phyloP scores from a whole-genome alignment of 2,329 filamentous ascomycete genomes.

The Apiospora pterosperma region DNA sequence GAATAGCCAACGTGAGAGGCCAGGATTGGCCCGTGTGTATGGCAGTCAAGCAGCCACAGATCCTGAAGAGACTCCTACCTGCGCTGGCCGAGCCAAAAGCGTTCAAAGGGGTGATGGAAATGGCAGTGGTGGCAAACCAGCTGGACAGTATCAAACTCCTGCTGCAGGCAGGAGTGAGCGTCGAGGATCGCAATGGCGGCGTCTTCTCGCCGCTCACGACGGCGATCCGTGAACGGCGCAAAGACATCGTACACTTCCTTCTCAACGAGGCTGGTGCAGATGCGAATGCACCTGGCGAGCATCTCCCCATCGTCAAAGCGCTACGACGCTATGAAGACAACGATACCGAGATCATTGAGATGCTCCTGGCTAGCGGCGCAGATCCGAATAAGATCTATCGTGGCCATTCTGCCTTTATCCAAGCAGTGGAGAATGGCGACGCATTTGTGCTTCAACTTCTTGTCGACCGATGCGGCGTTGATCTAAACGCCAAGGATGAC shows the following conservation, averaged over 20 bases:
- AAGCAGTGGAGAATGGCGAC: conserved; percentile 63
- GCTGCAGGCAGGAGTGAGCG: conserved; percentile 59
- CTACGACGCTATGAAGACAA: conserved; percentile 54
- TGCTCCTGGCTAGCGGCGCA: conserved; percentile 60
- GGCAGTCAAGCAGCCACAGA: conserved; percentile 58
- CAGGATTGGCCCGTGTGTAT: conserved; percentile 70
- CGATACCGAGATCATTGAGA: conserved; percentile 58
- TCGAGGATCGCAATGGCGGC: conserved; percentile 70
- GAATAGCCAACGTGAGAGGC: conserved; percentile 60
- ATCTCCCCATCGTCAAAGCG: conserved; percentile 68
- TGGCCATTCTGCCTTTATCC: conserved; percentile 63
- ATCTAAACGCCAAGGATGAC: conserved; percentile 52
- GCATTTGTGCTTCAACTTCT: conserved; percentile 49
- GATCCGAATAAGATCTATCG: conserved; percentile 67
- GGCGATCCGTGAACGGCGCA: conserved; percentile 60
- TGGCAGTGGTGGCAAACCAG: conserved; percentile 64
- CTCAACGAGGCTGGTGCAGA: conserved; percentile 54
- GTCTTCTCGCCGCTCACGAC: conserved; percentile 69
- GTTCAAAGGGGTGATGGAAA: conserved; percentile 65
- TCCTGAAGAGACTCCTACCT: conserved; percentile 57
- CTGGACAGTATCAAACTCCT: conserved; percentile 65
- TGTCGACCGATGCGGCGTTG: conserved; percentile 44
- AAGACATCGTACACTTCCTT: conserved; percentile 58
- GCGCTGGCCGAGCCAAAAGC: conserved; percentile 55
- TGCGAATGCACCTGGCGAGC: conserved; percentile 65